These are phyloP conservation scores for Alternaria novae-zelandiae DNA, from an alignment of 2,329 filamentous ascomycete species.

Conservation along the genomic window DNA sequence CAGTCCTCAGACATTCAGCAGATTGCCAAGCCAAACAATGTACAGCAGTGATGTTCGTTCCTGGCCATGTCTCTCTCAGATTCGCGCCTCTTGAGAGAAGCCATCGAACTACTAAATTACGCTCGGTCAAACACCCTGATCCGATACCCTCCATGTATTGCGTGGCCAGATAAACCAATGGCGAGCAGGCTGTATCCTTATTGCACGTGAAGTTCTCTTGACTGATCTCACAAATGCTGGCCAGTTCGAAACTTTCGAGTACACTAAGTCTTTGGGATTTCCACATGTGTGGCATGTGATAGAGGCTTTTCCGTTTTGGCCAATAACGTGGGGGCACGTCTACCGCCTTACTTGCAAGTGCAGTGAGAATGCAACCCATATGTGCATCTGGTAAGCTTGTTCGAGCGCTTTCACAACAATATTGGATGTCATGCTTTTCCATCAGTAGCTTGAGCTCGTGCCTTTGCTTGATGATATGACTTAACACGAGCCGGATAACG, in stretches of 20 bases:
- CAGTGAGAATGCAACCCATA: rapidly evolving
- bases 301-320: not conserved
- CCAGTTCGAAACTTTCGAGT: rapidly evolving
- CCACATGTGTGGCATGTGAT: not conserved
- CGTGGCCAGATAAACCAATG: not conserved
- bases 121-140: not conserved
- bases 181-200: not conserved
- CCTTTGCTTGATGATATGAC: not conserved
- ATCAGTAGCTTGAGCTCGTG: not conserved
- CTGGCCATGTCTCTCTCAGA: not conserved
- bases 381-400: not conserved
- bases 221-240: not conserved
- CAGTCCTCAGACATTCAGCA: rapidly evolving
- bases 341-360: rapidly evolving
- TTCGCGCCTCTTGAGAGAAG: not conserved
- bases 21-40: not conserved
- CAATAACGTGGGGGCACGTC: not conserved
- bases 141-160: rapidly evolving
- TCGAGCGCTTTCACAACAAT: not conserved
- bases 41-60: not conserved
- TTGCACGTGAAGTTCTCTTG: not conserved
- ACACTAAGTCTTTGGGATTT: rapidly evolving
- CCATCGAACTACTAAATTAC: not conserved
- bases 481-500: not conserved
- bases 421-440: not conserved